phyloP scores from a whole-genome alignment of 1,284 basidiomycete genomes.

The Irpex lacteus region DNA sequence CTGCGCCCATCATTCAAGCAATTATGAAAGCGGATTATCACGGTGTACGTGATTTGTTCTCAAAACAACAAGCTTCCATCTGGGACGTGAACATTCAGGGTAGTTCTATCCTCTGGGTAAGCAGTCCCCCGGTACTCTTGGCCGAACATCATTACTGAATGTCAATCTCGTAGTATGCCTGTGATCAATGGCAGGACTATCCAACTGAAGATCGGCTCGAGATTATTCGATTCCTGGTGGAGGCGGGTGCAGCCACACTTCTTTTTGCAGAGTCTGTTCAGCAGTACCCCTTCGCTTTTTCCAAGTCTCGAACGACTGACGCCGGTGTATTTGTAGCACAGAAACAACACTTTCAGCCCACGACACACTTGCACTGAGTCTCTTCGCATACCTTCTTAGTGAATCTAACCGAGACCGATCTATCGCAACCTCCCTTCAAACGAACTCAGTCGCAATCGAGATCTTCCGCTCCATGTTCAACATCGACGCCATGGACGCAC shows the following conservation, averaged over 20 bases:
- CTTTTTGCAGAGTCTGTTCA: not conserved
- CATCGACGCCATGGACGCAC: not conserved
- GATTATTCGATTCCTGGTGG: not conserved
- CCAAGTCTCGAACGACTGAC: not conserved
- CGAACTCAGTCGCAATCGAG: not conserved
- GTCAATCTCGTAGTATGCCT: not conserved
- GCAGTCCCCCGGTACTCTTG: not conserved
- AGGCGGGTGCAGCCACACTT: not conserved
- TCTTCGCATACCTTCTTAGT: not conserved
- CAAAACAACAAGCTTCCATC: no score
- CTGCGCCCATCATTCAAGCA: no score
- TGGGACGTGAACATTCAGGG: no score
- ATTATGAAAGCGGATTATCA: no score
- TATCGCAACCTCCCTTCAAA: not conserved
- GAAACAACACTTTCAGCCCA: not conserved
- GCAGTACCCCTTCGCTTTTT: not conserved
- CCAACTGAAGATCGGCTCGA: not conserved
- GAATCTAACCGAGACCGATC: not conserved
- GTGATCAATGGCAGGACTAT: conserved; percentile 15
- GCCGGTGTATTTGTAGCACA: not conserved
- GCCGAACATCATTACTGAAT: no score
- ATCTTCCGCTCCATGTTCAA: not conserved
- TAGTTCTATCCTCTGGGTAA: not conserved
- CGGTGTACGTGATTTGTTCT: no score
- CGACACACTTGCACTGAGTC: not conserved